Conservation (phyloP, 1,284 basidiomycete species). For the Ganoderma lingzhi region DNA sequence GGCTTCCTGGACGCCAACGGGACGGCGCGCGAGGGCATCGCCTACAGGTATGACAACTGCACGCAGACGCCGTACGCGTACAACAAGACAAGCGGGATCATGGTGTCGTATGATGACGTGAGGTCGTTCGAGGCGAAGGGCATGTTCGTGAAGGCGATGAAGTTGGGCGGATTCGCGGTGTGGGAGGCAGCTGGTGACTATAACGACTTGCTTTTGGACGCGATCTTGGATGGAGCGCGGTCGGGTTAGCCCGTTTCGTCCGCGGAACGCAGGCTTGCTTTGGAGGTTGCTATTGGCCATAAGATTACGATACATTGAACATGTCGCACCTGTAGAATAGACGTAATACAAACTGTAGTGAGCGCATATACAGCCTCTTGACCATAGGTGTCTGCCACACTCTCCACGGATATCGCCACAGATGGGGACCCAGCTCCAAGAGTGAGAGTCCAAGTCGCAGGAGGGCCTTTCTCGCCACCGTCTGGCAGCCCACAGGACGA, state of each 20-base stretch:
- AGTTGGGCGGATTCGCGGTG: constrained; percentile 59
- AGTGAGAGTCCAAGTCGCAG: background rate
- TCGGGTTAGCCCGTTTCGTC: background rate
- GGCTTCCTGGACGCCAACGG: constrained; percentile 64
- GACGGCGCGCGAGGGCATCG: constrained; percentile 51
- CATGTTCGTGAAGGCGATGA: constrained; percentile 43
- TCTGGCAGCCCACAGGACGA: background rate
- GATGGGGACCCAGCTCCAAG: background rate
- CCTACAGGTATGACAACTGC: constrained; percentile 61
- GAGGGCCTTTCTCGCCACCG: background rate
- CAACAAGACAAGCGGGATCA: constrained; percentile 52
- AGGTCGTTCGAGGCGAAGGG: constrained; percentile 65
- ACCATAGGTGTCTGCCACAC: background rate
- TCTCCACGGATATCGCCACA: background rate
- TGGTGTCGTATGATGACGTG: constrained; percentile 67
- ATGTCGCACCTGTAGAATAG: background rate
- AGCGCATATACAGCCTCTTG: background rate
- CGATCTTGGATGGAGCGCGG: constrained; percentile 3
- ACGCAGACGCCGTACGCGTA: constrained; percentile 73
- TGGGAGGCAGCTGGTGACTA: constrained; percentile 63
- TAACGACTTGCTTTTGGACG: constrained; percentile 30
- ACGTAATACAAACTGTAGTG: background rate
- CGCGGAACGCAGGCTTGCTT: background rate
- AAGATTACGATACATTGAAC: background rate
- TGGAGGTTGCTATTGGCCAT: no score